Evolutionary conservation across 768 basidiomycete species (phyloP).

Genomic region (Termitomyces sp.): DNA sequence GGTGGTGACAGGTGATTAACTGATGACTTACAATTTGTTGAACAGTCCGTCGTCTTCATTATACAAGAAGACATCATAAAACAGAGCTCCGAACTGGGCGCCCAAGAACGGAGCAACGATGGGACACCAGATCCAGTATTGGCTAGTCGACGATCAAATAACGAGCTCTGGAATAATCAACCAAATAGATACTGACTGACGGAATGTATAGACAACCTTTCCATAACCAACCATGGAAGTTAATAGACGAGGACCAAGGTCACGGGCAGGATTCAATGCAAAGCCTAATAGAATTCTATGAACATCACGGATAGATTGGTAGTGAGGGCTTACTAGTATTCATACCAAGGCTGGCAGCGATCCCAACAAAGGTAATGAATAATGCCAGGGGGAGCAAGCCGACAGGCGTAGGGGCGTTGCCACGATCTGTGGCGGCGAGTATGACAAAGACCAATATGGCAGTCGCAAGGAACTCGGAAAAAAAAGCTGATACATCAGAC

Average conservation of each 20-base stretch:
- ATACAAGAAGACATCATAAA: conserved; percentile 62
- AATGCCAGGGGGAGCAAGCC: conserved; percentile 55
- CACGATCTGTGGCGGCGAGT: conserved; percentile 48
- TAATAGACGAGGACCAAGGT: conserved; percentile 59
- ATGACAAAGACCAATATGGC: conserved; percentile 54
- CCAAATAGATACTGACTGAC: conserved; percentile 30
- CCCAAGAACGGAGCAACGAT: conserved; percentile 59
- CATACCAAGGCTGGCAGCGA: conserved; percentile 55
- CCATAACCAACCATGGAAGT: conserved; percentile 74
- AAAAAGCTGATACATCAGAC: conserved; percentile 35
- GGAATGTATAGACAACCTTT: conserved; percentile 34
- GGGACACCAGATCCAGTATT: conserved; percentile 72
- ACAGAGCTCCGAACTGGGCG: conserved; percentile 48
- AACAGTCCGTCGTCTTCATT: conserved; percentile 49
- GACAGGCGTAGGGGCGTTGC: conserved; percentile 41
- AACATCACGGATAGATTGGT: background rate
- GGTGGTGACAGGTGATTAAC: background rate
- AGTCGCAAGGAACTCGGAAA: conserved; percentile 54
- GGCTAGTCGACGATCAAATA: conserved; percentile 26
- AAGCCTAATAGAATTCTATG: conserved; percentile 20
- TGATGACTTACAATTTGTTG: conserved; percentile 39
- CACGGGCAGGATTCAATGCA: conserved; percentile 32
- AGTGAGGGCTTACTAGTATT: conserved; percentile 38
- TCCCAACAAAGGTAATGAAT: conserved; percentile 54
- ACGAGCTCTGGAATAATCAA: background rate